Conservation (phyloP, 208 protist genomes). For the Naegleria fowleri region DNA sequence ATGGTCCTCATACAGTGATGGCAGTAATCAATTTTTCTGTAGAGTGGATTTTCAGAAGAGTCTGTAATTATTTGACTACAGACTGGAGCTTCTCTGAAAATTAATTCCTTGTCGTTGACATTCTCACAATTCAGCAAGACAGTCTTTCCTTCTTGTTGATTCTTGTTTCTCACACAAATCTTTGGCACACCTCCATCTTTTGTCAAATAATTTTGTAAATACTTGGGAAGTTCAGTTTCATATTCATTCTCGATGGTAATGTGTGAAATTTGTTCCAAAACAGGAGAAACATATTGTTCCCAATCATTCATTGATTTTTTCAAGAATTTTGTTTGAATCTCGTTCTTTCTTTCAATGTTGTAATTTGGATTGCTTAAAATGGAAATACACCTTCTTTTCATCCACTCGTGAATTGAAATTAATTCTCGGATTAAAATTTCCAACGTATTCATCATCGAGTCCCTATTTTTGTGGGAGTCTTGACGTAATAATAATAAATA, state of each 20-base stretch:
- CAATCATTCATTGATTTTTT: slow-evolving; percentile 1
- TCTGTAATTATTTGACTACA: not conserved
- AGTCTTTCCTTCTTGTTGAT: not conserved
- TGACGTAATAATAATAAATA: not conserved
- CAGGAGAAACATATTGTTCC: not conserved
- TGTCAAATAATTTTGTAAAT: not conserved
- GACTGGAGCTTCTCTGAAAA: not conserved
- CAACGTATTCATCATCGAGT: not conserved
- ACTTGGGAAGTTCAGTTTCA: not conserved
- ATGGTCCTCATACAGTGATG: not conserved
- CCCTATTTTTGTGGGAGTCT: not conserved
- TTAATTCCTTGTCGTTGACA: not conserved
- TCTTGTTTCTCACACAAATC: not conserved
- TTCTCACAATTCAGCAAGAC: not conserved
- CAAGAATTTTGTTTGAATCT: not conserved
- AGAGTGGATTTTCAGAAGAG: not conserved
- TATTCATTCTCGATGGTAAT: not conserved
- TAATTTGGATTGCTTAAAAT: not conserved
- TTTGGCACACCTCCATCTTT: not conserved
- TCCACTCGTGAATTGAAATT: not conserved
- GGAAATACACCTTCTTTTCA: not conserved
- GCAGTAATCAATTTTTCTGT: not conserved
- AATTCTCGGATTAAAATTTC: not conserved
- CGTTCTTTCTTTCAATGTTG: not conserved
- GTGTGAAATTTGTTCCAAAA: not conserved